Conservation (phyloP, 23 red algal species). For the Agarophyton chilense region DNA sequence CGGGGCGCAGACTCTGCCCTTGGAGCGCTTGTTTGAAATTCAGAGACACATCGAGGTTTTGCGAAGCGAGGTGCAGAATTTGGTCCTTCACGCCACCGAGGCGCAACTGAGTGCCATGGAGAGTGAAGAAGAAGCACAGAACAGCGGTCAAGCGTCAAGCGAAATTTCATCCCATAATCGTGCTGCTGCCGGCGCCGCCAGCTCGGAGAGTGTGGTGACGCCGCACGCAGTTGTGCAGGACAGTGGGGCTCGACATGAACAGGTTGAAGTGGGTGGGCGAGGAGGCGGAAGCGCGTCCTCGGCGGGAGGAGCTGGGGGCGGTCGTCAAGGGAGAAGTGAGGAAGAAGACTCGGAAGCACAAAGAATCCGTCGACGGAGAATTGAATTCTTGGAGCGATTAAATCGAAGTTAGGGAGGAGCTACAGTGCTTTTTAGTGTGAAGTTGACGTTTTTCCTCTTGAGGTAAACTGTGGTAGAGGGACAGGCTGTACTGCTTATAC, state of each 20-base stretch:
- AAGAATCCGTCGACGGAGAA: conserved; percentile 12
- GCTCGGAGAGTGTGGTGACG: no score
- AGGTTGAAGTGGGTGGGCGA: no score
- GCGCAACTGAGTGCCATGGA: conserved; percentile 10
- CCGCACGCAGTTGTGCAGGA: no score
- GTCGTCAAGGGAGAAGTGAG: not conserved
- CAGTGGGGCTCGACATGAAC: no score
- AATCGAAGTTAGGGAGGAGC: not conserved
- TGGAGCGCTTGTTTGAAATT: conserved; percentile 55
- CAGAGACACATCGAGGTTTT: conserved; percentile 65
- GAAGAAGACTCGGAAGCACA: conserved; percentile 26
- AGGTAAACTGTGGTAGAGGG: not conserved
- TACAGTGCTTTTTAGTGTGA: not conserved
- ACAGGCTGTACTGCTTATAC: not conserved
- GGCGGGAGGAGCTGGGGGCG: not conserved
- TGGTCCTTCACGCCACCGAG: conserved; percentile 34
- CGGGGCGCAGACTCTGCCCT: not conserved
- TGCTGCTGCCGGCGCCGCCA: not conserved
- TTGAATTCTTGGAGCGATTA: conserved; percentile 18
- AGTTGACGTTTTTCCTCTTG: not conserved
- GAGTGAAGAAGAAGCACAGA: not conserved
- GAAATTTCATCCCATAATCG: no score
- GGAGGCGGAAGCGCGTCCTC: not conserved
- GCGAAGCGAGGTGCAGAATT: conserved; percentile 45
- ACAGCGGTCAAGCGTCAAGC: not conserved